Evolutionary conservation across 352 stramenopile genomes (phyloP), one percentile per base, ranked within the genome.

Genomic region (Globisporangium irregulare): DNA sequence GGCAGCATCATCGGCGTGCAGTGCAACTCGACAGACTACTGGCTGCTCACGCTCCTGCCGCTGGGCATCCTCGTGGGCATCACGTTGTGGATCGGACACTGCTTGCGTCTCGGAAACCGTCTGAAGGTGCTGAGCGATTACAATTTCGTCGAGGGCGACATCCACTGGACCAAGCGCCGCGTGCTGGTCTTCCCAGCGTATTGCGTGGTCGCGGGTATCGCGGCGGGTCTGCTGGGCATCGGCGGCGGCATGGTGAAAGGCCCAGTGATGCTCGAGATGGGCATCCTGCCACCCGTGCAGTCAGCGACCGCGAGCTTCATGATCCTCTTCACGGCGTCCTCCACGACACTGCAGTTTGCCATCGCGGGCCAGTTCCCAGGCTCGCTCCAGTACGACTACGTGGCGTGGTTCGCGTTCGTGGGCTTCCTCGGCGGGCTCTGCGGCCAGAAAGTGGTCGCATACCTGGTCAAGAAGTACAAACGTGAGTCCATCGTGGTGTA

Each of bases 211-310:
- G 97, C 97, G 1, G 97, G 97, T 20, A 85, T 99, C 25, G 95
- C 94, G 63, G 97, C 96, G 14, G 97, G 97, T 15, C 82, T 99
- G 46, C 90, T 99, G 66, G 97, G 97, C 18, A 93, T 99, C 22
- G 97, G 97, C 55, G 97, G 97, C 50, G 97, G 97, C 51, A 99
- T 99, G 79, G 94, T 99, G 27, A 99, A 98, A 68, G 96, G 97
- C 0, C 97, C 97, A 0, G 87, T 99, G 60, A 98, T 99, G 97
- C 87, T 99, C 1, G 92, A 98, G 34, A 99, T 99, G 91, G 97
- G 96, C 18, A 93, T 99, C 27, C 76, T 98, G 27, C 87, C 87
- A 1, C 72, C 78, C 6, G 84, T 95, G 56, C 90, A 97, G 34
- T 96, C 89, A 5, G 94, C 95, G 24, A 98, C 96, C 1, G 95